Percentiles rank a stretch among this genome's conserved stretches.
These are phyloP conservation scores for Exserohilum rostratum DNA, from an alignment of 2,329 filamentous ascomycete species.

Conservation along the genomic window DNA sequence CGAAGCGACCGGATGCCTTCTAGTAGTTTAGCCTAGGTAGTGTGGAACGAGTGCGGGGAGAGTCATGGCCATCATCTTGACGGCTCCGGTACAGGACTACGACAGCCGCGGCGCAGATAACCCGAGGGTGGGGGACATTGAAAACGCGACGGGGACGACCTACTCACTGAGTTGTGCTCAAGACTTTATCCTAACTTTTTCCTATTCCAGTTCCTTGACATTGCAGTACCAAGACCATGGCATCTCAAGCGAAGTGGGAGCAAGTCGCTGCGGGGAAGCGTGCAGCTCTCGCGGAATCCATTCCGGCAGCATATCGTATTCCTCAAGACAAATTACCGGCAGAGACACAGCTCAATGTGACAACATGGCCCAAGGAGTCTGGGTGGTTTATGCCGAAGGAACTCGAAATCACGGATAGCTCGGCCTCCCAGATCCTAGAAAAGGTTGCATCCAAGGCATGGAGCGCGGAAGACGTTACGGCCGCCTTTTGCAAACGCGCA, in stretches of 20 bases:
- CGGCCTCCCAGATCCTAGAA: slow-evolving; percentile 50
- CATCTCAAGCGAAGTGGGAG: slow-evolving; percentile 48
- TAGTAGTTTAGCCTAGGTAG: slow-evolving; percentile 5
- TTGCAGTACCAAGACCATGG: slow-evolving; percentile 2
- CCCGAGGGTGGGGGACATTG: slow-evolving; percentile 31
- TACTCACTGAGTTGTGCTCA: background rate
- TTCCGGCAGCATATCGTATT: slow-evolving; percentile 65
- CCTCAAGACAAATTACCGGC: slow-evolving; percentile 61
- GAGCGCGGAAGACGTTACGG: slow-evolving; percentile 59
- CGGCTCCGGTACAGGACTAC: slow-evolving; percentile 4
- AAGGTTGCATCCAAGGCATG: slow-evolving; percentile 53
- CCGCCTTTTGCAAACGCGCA: slow-evolving; percentile 61
- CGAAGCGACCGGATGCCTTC: slow-evolving; percentile 7
- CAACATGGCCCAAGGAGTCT: slow-evolving; percentile 60
- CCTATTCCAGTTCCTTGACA: background rate
- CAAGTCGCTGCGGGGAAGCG: slow-evolving; percentile 53
- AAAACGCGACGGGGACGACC: slow-evolving; percentile 11
- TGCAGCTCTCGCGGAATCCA: slow-evolving; percentile 54
- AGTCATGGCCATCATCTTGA: slow-evolving; percentile 2
- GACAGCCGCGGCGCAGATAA: slow-evolving; percentile 16
- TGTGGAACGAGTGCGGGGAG: slow-evolving; percentile 12
- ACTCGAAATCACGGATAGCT: slow-evolving; percentile 56
- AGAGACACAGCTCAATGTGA: slow-evolving; percentile 62
- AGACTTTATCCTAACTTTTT: background rate
- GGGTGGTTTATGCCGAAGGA: slow-evolving; percentile 65